Evolutionary conservation across 2,329 filamentous ascomycete genomes (phyloP), one percentile per base, ranked within the genome.

Genomic region (Shiraia sp.): DNA sequence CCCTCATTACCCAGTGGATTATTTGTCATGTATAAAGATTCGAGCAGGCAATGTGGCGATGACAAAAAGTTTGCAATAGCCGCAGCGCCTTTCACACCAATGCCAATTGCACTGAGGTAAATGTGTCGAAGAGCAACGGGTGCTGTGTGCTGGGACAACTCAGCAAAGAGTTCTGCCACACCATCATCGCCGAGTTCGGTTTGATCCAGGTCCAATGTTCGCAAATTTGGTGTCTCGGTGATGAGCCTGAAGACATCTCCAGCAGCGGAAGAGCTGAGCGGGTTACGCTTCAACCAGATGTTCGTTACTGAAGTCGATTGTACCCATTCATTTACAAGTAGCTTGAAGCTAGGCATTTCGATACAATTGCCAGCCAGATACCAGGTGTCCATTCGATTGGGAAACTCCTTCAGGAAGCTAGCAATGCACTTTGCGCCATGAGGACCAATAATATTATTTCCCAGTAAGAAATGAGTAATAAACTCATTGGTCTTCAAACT

Each of bases 281-380:
- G 78, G 56, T 80, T 81, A 10, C 77, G 72, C 57, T 79, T 80
- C 39, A 80, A 59, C 78, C 78, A 80, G 33, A 80, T 57, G 47
- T 76, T 78, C 14, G 74, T 77, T 44, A 78, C 63, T 10, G 65
- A 65, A 3, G 65, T 59, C 1, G 74, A 77, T 16, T 61, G 62
- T 10, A 73, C 49, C 70, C 77, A 72, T 35, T 72, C 71, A 40
- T 75, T 63, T 1, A 76, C 74, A 1, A 80, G 66, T 1, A 66
- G 49, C 17, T 56, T 58, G 56, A 80, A 72, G 42, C 69, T 63
- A 2, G 59, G 38, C 2, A 63, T 62, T 35, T 79, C 72, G 46
- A 81, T 78, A 57, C 75, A 78, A 51, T 79, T 79, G 4, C 78
- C 78, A 4, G 77, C 77, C 23, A 80, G 67, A 51, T 80, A 80